A percentile compares a stretch with the other conserved stretches of the same genome.
Evolutionary conservation across 345 rosid species (phyloP).

Genomic region (Aurinia saxatilis): DNA sequence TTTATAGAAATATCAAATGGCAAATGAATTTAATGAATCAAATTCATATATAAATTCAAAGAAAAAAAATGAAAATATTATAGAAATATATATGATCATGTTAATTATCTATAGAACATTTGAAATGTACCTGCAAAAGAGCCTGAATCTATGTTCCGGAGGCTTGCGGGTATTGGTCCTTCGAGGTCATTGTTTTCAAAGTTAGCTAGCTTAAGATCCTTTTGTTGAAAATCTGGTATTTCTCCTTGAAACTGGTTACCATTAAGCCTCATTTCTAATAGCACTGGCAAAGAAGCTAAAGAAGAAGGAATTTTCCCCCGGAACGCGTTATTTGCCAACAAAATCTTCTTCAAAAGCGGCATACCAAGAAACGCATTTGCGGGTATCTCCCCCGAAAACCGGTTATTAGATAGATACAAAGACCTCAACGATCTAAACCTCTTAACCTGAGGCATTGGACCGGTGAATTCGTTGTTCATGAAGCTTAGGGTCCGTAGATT

Average conservation of each 20-base stretch:
- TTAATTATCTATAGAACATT: neutral
- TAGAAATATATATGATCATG: neutral
- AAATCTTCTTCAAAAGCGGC: constrained; percentile 48
- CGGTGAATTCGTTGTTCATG: constrained; percentile 54
- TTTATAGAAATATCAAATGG: too few species aligned
- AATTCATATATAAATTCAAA: too few species aligned
- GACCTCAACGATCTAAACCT: constrained; percentile 38
- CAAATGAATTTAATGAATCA: too few species aligned
- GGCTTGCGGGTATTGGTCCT: constrained; percentile 58
- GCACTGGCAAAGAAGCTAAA: constrained; percentile 41
- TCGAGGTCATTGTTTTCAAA: constrained; percentile 58
- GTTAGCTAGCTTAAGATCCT: constrained; percentile 30
- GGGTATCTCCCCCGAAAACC: constrained; percentile 46
- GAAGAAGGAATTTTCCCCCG: constrained; percentile 53
- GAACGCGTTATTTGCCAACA: constrained; percentile 52
- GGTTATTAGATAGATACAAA: constrained; percentile 57
- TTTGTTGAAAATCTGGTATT: constrained; percentile 45
- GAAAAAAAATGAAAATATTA: too few species aligned
- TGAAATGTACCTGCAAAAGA: constrained; percentile 46
- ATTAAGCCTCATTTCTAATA: constrained; percentile 49
- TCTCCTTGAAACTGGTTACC: constrained; percentile 55
- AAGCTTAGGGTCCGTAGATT: constrained; percentile 53
- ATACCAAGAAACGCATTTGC: constrained; percentile 46
- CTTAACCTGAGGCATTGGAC: constrained; percentile 47
- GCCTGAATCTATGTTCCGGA: constrained; percentile 33